Evolutionary conservation across 1,284 basidiomycete genomes (phyloP).

Genomic region (Cystobasidium pallidum): DNA sequence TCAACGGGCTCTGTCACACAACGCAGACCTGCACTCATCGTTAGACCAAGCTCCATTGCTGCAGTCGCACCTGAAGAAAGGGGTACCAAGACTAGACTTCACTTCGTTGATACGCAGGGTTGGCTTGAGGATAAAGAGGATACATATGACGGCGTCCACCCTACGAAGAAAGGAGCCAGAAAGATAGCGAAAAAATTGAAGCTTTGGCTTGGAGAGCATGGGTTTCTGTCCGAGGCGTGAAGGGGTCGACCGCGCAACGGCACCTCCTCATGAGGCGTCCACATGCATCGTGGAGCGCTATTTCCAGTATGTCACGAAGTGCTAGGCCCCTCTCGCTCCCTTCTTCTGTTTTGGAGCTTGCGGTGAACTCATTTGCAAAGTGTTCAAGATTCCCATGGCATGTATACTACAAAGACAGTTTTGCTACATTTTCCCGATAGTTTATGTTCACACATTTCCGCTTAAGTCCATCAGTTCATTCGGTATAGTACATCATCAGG

Average conservation of each 20-base stretch:
- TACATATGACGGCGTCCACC: constrained; percentile 35
- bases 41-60: constrained; percentile 33
- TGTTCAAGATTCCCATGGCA: no score
- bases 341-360: no score
- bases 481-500: no score
- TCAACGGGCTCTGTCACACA: neutral
- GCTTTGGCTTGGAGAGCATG: constrained; percentile 25
- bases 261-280: no score
- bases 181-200: constrained; percentile 37
- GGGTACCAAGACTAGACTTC: constrained; percentile 35
- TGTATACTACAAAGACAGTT: no score
- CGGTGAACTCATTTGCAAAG: no score
- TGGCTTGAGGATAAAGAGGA: constrained; percentile 33
- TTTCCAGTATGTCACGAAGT: no score
- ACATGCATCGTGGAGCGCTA: no score
- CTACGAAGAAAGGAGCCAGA: constrained; percentile 29
- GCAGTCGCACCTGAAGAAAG: constrained; percentile 24
- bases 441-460: no score
- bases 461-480: neutral
- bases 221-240: constrained; percentile 19
- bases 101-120: constrained; percentile 33
- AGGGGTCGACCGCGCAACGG: no score
- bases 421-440: neutral
- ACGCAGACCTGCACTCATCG: constrained; percentile 26
- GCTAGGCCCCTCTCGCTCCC: no score